A percentile compares a stretch with the other conserved stretches of the same genome.
These are phyloP conservation scores for Paralagenidium karlingii DNA, from an alignment of 352 stramenopile genomes.

Conservation along the genomic window DNA sequence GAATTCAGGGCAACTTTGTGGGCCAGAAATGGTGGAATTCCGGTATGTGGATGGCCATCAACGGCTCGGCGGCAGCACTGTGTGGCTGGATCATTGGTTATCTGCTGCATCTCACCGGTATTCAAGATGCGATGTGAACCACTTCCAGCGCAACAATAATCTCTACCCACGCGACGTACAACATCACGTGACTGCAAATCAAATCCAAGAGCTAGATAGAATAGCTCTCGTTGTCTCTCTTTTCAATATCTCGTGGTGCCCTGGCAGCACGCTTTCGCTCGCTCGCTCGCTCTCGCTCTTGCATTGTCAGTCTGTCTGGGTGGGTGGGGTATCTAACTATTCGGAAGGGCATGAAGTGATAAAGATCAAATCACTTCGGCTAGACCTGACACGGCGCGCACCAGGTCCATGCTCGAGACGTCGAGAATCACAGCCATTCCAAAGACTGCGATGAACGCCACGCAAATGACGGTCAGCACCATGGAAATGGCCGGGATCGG, in stretches of 20 bases:
- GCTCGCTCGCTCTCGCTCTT: too few relatives aligned
- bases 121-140: slow-evolving; percentile 29
- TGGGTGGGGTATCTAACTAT: too few relatives aligned
- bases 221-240: too few relatives aligned
- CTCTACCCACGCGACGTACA: too few relatives aligned
- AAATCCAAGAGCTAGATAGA: too few relatives aligned
- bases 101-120: slow-evolving; percentile 64
- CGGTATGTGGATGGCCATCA: slow-evolving; percentile 62
- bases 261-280: too few relatives aligned
- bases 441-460: too few relatives aligned
- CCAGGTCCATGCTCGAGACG: slow-evolving; percentile 33
- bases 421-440: slow-evolving; percentile 28
- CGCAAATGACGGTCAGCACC: slow-evolving; percentile 48
- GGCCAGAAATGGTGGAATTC: slow-evolving; percentile 62
- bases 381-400: slow-evolving; percentile 53
- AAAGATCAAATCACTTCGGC: slow-evolving; percentile 21
- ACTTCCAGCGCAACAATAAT: slow-evolving; percentile 1
- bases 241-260: too few relatives aligned
- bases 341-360: too few relatives aligned
- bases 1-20: slow-evolving; percentile 66
- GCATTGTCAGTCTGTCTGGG: too few relatives aligned
- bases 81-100: slow-evolving; percentile 76
- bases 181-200: too few relatives aligned
- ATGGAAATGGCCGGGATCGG: slow-evolving; percentile 45
- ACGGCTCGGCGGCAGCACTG: slow-evolving; percentile 55